phyloP scores from a whole-genome alignment of 495 filamentous ascomycete genomes.

The Aspergillus saccharolyticus region DNA sequence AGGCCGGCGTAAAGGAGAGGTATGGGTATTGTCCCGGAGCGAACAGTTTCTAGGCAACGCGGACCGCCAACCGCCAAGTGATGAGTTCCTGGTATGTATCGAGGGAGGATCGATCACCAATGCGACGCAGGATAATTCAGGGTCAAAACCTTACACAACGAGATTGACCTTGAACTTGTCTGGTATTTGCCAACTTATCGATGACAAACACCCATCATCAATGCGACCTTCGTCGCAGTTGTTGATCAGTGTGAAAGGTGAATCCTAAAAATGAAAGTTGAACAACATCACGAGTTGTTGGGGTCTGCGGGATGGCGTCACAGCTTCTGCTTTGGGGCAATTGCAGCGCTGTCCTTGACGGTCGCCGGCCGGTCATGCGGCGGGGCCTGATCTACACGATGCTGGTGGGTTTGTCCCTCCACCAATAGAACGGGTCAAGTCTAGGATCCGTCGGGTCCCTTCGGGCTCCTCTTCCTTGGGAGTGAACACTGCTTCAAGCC shows the following conservation, averaged over 20 bases:
- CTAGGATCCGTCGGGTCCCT: conserved; percentile 12
- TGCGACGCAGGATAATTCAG: neutral
- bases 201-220: conserved; percentile 7
- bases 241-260: too few species aligned
- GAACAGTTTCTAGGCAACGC: neutral
- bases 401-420: conserved; percentile 12
- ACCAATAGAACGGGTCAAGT: conserved; percentile 11
- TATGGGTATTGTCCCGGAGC: conserved; percentile 1
- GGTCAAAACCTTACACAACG: neutral
- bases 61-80: neutral
- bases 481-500: neutral
- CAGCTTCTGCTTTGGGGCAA: conserved; percentile 18
- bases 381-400: conserved; percentile 16
- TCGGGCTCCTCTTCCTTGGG: conserved; percentile 13
- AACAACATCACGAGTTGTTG: conserved; percentile 13
- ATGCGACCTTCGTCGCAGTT: neutral
- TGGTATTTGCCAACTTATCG: too few species aligned
- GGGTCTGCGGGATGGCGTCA: conserved; percentile 23
- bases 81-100: neutral
- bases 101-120: neutral
- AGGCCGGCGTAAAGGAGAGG: neutral
- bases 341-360: conserved; percentile 16
- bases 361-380: conserved; percentile 20
- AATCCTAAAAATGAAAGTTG: too few species aligned
- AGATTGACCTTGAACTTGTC: too few species aligned